Evolutionary conservation across 2,329 filamentous ascomycete species (phyloP), one percentile per base, ranked within the genome.

Genomic region (Mycosphaerella sp.): DNA sequence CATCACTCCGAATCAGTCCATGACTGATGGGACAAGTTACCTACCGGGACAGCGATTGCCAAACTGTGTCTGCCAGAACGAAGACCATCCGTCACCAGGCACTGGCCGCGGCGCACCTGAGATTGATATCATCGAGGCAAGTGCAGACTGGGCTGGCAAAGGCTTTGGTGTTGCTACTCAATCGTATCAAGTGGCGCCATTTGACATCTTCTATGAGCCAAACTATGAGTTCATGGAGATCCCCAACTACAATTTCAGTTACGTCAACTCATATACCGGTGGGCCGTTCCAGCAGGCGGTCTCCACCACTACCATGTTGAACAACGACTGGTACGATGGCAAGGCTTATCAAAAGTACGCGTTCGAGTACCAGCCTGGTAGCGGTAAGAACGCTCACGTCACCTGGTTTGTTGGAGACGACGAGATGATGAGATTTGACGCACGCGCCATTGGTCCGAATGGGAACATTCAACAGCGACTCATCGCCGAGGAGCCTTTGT

Each of bases 241-340:
- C 17, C 78, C 77, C 1, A 72, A 79, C 59, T 73, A 75, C 56
- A 68, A 71, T 4, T 67, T 75, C 34, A 78, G 76, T 12, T 59
- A 62, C 36, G 72, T 78, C 54, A 82, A 82, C 56, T 67, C 69
- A 1, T 82, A 79, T 59, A 74, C 73, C 29, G 79, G 79, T 14
- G 78, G 78, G 1, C 76, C 77, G 2, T 80, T 70, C 57, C 78
- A 82, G 60, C 77, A 82, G 66, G 78, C 78, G 32, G 71, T 82
- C 10, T 79, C 76, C n/a, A 77, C 73, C 5, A 77, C 77, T 9
- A 78, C 78, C 0, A 73, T 76, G 47, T 68, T 82, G 9, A 81
- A 81, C 64, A 78, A 76, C 55, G 60, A 73, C 8, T 81, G 79
- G 79, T 82, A 77, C 53, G 77, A 81, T 54, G 76, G 76, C 4